A percentile compares a stretch with the other conserved stretches of the same genome.
phyloP scores from a whole-genome alignment of 2,329 filamentous ascomycete genomes.

The Knufia fluminis region DNA sequence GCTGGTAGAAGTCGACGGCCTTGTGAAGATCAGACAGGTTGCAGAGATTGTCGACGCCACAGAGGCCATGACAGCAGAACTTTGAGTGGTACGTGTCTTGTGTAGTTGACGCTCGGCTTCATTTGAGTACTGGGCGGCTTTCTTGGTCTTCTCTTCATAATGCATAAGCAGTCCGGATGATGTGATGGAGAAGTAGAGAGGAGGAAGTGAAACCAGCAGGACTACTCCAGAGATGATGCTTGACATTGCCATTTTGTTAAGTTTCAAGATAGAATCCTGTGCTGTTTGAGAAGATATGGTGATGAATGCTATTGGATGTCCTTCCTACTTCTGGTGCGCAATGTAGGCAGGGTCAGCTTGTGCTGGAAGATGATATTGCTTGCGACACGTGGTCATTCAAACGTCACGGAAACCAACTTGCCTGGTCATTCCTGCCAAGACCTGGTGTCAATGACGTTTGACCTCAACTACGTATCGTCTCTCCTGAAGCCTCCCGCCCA shows the following conservation, averaged over 20 bases:
- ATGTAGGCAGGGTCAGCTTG: no score
- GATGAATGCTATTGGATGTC: no score
- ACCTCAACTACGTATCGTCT: no score
- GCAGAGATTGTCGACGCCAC: neutral
- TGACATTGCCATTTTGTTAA: neutral
- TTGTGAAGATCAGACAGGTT: neutral
- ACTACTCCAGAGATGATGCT: neutral
- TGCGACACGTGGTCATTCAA: no score
- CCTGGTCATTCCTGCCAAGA: no score
- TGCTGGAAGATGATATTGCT: no score
- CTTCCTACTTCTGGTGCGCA: no score
- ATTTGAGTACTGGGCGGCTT: conserved; percentile 1
- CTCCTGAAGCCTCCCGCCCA: no score
- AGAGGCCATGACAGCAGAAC: neutral
- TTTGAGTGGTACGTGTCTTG: conserved; percentile 6
- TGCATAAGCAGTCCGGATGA: neutral
- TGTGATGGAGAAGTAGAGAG: neutral
- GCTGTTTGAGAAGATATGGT: no score
- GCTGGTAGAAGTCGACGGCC: neutral
- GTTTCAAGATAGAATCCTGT: no score
- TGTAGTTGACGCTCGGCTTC: conserved; percentile 1
- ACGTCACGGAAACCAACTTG: no score
- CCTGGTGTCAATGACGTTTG: no score
- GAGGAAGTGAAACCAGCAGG: neutral
- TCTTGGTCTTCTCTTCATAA: conserved; percentile 3